phyloP scores from a whole-genome alignment of 108 stramenopile genomes.

The Seminavis robusta region DNA sequence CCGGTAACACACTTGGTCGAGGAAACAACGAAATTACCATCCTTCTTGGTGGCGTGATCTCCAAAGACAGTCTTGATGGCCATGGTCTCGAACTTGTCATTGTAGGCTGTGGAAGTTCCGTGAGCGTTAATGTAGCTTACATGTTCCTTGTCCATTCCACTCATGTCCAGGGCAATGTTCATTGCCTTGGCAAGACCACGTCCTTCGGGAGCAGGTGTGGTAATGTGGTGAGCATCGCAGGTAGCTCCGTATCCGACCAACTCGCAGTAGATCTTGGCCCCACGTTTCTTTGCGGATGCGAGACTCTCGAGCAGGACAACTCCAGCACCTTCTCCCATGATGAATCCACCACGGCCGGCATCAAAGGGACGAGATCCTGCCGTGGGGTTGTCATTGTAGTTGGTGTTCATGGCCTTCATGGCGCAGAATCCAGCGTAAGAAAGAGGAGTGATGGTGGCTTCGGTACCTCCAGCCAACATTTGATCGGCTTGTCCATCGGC shows the following conservation, averaged over 20 bases:
- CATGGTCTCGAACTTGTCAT: slow-evolving; percentile 98
- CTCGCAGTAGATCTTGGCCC: slow-evolving; percentile 93
- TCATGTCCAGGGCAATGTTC: slow-evolving; percentile 81
- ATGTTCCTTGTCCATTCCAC: slow-evolving; percentile 75
- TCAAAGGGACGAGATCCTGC: slow-evolving; percentile 93
- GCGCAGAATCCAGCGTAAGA: slow-evolving; percentile 88
- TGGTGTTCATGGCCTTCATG: slow-evolving; percentile 93
- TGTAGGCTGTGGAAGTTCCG: slow-evolving; percentile 95
- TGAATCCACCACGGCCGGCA: slow-evolving; percentile 90
- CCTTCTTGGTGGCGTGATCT: slow-evolving; percentile 78
- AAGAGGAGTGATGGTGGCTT: slow-evolving; percentile 93
- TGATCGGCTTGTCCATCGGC: slow-evolving; percentile 80
- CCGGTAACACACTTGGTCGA: slow-evolving; percentile 95
- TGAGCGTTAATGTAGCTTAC: slow-evolving; percentile 95
- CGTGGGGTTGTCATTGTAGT: slow-evolving; percentile 84
- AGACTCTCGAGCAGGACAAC: slow-evolving; percentile 90
- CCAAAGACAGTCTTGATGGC: slow-evolving; percentile 92
- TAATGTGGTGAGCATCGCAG: slow-evolving; percentile 98
- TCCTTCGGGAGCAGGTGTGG: slow-evolving; percentile 94
- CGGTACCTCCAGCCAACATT: slow-evolving; percentile 93
- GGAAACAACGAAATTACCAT: slow-evolving; percentile 79
- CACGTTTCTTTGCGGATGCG: slow-evolving; percentile 89
- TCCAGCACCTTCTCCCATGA: slow-evolving; percentile 99
- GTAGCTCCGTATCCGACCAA: slow-evolving; percentile 93
- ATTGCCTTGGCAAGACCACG: slow-evolving; percentile 91